These are phyloP conservation scores for Ceriops decandra DNA, from an alignment of 345 rosid genomes.

Conservation along the genomic window DNA sequence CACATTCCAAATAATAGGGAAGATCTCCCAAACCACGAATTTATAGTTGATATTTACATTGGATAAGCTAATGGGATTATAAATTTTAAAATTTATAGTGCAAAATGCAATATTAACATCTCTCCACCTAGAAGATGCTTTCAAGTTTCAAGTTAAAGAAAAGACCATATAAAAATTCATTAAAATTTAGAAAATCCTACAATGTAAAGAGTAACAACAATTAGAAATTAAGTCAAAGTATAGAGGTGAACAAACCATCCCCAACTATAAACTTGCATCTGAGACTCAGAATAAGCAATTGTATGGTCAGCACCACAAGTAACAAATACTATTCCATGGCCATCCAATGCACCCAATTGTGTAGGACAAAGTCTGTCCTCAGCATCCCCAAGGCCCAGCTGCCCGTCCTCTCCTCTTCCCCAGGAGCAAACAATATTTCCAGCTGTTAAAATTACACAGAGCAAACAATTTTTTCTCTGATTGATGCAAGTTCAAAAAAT, in stretches of 20 bases:
- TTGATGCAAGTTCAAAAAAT: neutral
- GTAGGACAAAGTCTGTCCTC: slow-evolving; percentile 83
- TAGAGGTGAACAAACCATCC: slow-evolving; percentile 43
- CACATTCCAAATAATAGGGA: neutral
- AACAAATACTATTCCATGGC: slow-evolving; percentile 55
- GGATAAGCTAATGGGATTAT: neutral
- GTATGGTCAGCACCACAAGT: slow-evolving; percentile 98
- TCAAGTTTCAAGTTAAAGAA: neutral
- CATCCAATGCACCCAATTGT: slow-evolving; percentile 66
- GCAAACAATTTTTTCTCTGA: neutral
- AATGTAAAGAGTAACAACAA: slow-evolving; percentile 8
- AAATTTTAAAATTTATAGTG: neutral
- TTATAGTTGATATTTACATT: neutral
- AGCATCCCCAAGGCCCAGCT: slow-evolving; percentile 94
- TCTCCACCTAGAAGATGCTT: too few relatives aligned
- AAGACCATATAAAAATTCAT: neutral
- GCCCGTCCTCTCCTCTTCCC: slow-evolving; percentile 99
- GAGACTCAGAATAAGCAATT: slow-evolving; percentile 65
- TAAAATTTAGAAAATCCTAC: neutral
- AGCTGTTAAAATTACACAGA: slow-evolving; percentile 44
- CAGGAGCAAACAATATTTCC: slow-evolving; percentile 86
- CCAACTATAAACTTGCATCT: slow-evolving; percentile 76
- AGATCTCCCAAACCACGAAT: neutral
- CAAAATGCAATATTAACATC: neutral
- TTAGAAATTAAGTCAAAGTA: neutral